Percentiles rank a stretch among this genome's conserved stretches.
These are phyloP conservation scores for Thelonectria blattea DNA, from an alignment of 2,329 filamentous ascomycete genomes.

Conservation along the genomic window DNA sequence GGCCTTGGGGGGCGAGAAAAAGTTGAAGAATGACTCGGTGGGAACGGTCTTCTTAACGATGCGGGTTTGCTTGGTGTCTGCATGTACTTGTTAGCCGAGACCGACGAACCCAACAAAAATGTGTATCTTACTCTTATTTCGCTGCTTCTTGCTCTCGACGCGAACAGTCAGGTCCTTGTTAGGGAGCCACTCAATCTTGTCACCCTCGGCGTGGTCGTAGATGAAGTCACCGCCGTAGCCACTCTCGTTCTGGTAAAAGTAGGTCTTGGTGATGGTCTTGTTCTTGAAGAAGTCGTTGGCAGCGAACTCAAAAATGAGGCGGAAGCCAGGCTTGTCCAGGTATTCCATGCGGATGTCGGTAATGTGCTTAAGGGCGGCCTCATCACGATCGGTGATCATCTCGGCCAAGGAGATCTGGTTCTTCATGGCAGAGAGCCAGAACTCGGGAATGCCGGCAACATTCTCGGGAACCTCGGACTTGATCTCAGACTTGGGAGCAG, in stretches of 20 bases:
- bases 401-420: slow-evolving; percentile 97
- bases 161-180: slow-evolving; percentile 93
- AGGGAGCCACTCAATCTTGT: slow-evolving; percentile 96
- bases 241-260: slow-evolving; percentile 98
- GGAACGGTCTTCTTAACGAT: slow-evolving; percentile 99
- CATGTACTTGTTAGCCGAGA: slow-evolving; percentile 21
- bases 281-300: slow-evolving; percentile 98
- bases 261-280: slow-evolving; percentile 96
- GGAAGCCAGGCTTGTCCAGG: slow-evolving; percentile 96
- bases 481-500: slow-evolving; percentile 61
- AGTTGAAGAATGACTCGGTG: slow-evolving; percentile 98
- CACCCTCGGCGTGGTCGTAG: slow-evolving; percentile 97
- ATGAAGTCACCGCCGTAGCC: slow-evolving; percentile 99
- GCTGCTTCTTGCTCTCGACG: slow-evolving; percentile 98
- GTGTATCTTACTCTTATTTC: slow-evolving; percentile 88
- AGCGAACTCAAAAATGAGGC: slow-evolving; percentile 94
- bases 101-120: background rate
- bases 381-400: slow-evolving; percentile 98
- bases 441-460: slow-evolving; percentile 89
- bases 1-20: slow-evolving; percentile 94
- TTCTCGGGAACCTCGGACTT: slow-evolving; percentile 61
- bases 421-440: slow-evolving; percentile 99
- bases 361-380: slow-evolving; percentile 88
- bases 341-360: slow-evolving; percentile 99
- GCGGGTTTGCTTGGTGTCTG: slow-evolving; percentile 98